Base-by-base conservation (phyloP, 2,329 filamentous ascomycete genomes). In the Ophiocordyceps polyrhachis-furcata region DNA sequence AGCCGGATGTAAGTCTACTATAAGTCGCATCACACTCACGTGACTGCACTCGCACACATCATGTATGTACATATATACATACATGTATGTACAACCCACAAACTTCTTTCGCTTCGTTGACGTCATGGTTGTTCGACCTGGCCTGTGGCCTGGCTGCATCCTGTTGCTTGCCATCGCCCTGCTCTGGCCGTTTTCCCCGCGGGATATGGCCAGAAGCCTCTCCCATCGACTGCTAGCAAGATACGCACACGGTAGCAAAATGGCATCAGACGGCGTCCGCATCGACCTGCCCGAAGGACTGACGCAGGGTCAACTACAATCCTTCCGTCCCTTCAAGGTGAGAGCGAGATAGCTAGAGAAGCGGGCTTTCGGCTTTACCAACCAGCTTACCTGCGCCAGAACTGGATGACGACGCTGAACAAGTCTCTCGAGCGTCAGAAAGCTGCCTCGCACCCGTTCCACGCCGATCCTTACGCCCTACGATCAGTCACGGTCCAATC, bases 381-480 rank as follows among this genome's bases (percentile, higher is more conserved):
- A n/a, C 4, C 7, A 9, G 5, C 4, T n/a, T 3, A 15, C 35
- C n/a, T 17, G 4, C 19, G 14, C 6, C 20, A 73, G 70, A 61
- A 59, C 42, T 76, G 73, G 73, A 56, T 73, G 46, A 50, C 56
- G 3, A 71, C 62, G 14, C 57, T 76, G 31, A 59, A 58, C 19
- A 58, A 52, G 43, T 73, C 71, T 17, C 66, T 75, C 31, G 45
- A 55, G 17, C 62, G 68, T 0, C 73, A 76, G 50, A 48, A 52
- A 15, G 52, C 60, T 45, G 37, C 58, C 4, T 49, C 56, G 17
- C 71, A 76, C 51, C 68, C 71, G 7, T 78, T 78, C 61, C 64
- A 74, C 57, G 13, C 51, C 0, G 64, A 69, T 46, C 73, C 73
- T 1, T 79, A 77, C 56, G 46, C 53, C 7, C 67, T 79, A 0